phyloP scores from a whole-genome alignment of 2,329 filamentous ascomycete species.

The Alternaria rosae region DNA sequence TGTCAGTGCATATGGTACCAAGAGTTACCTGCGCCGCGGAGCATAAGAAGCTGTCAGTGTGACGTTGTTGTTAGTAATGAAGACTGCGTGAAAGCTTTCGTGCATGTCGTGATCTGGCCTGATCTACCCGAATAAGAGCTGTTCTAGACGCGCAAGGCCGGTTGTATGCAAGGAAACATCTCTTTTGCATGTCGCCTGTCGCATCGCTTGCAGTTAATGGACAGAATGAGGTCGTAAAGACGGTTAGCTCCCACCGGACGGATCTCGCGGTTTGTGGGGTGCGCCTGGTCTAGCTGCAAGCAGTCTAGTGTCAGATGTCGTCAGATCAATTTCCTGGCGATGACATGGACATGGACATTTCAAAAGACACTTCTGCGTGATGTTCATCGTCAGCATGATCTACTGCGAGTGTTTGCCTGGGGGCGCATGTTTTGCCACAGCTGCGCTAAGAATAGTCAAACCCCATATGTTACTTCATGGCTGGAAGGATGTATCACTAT shows the following conservation, averaged over 20 bases:
- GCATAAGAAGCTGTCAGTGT: constrained; percentile 19
- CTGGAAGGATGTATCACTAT: not conserved
- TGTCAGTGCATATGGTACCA: constrained; percentile 1
- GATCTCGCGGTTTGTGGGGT: constrained; percentile 3
- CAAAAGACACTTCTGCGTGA: not conserved
- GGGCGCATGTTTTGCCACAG: constrained; percentile 3
- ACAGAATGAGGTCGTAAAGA: not conserved
- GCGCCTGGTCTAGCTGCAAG: constrained; percentile 3
- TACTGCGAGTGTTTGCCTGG: not conserved
- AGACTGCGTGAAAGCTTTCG: not conserved
- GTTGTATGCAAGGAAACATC: not conserved
- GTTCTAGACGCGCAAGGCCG: not conserved
- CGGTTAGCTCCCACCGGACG: not conserved
- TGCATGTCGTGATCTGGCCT: not conserved
- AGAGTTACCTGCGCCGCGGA: constrained; percentile 9
- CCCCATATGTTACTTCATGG: not conserved
- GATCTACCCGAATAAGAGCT: not conserved
- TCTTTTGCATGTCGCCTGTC: not conserved
- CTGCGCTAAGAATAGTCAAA: not conserved
- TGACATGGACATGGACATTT: constrained; percentile 5
- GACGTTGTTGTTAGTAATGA: constrained; percentile 21
- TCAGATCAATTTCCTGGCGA: not conserved
- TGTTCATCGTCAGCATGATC: constrained; percentile 11
- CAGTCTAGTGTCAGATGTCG: constrained; percentile 9
- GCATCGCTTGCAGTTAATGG: not conserved